These are phyloP conservation scores for Podila minutissima DNA, from an alignment of 192 early-diverging fungal genomes.

Conservation along the genomic window DNA sequence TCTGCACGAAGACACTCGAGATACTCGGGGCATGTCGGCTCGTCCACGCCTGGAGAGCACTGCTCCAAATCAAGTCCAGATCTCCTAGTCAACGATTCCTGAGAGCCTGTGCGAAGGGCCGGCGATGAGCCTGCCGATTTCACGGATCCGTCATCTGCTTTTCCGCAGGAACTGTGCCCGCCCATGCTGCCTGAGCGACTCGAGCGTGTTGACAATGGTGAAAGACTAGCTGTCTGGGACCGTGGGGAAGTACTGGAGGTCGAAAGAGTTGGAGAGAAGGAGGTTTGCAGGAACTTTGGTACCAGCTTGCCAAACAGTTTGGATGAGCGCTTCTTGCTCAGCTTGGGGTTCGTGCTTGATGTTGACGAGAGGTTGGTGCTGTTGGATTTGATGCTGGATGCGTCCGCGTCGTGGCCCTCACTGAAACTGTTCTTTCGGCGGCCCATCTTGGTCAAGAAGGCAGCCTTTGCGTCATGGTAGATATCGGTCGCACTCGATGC, in stretches of 20 bases:
- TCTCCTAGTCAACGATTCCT: slow-evolving; percentile 15
- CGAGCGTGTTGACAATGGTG: slow-evolving; percentile 20
- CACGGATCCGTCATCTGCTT: background rate
- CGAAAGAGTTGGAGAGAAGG: slow-evolving; percentile 1
- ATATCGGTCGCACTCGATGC: slow-evolving; percentile 1
- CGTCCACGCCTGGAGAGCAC: background rate
- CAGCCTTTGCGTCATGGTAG: slow-evolving; percentile 10
- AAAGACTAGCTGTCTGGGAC: background rate
- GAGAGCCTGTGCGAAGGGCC: slow-evolving; percentile 16
- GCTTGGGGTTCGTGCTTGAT: background rate
- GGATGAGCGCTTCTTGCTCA: slow-evolving; percentile 26
- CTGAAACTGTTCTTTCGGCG: slow-evolving; percentile 40
- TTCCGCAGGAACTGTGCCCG: background rate
- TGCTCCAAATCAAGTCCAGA: background rate
- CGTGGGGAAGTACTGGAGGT: slow-evolving; percentile 2
- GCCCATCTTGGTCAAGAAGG: slow-evolving; percentile 33
- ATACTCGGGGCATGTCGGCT: slow-evolving; percentile 3
- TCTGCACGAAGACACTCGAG: slow-evolving; percentile 12
- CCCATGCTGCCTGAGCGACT: slow-evolving; percentile 21
- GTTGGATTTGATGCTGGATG: slow-evolving; percentile 17
- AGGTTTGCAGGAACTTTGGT: slow-evolving; percentile 36
- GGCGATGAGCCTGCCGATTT: background rate
- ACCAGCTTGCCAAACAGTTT: slow-evolving; percentile 35
- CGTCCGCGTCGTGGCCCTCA: slow-evolving; percentile 8
- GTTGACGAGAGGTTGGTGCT: slow-evolving; percentile 4